Evolutionary conservation across 345 rosid species (phyloP).

Genomic region (Eucalyptus pauciflora): DNA sequence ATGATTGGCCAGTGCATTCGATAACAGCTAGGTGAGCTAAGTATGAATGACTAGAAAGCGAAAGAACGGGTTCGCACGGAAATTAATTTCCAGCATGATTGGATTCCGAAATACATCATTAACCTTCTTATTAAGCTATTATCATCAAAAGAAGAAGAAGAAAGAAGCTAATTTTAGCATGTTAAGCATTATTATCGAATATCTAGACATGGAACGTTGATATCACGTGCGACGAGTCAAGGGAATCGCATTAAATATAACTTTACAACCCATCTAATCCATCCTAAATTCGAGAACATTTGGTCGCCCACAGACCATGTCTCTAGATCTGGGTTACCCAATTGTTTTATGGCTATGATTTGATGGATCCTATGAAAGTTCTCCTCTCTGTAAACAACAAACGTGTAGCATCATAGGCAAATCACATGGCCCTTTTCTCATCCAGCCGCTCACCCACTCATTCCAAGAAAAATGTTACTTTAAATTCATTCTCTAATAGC

Average conservation of each 20-base stretch:
- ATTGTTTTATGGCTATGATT: not conserved
- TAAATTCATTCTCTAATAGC: not conserved
- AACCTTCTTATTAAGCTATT: not conserved
- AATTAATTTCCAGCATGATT: not conserved
- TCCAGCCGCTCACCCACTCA: not conserved
- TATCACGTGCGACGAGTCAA: not conserved
- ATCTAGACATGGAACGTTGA: not conserved
- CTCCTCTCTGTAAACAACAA: not conserved
- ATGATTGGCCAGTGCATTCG: not conserved
- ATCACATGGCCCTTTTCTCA: not conserved
- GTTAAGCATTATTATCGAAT: not conserved
- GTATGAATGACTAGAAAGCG: not conserved
- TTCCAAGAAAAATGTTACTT: not conserved
- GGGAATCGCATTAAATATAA: not conserved
- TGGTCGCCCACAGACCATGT: not conserved
- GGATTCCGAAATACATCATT: not conserved
- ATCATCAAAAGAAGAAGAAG: not conserved
- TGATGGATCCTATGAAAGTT: not conserved
- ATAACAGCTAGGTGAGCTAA: not conserved
- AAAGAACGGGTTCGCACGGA: accelerated
- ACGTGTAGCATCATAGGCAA: not conserved
- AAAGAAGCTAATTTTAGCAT: not conserved
- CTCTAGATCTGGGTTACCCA: not conserved
- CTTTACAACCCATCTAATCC: not conserved
- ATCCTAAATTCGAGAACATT: not conserved